Conservation (phyloP, 768 basidiomycete genomes). For the Termitomyces sp. region DNA sequence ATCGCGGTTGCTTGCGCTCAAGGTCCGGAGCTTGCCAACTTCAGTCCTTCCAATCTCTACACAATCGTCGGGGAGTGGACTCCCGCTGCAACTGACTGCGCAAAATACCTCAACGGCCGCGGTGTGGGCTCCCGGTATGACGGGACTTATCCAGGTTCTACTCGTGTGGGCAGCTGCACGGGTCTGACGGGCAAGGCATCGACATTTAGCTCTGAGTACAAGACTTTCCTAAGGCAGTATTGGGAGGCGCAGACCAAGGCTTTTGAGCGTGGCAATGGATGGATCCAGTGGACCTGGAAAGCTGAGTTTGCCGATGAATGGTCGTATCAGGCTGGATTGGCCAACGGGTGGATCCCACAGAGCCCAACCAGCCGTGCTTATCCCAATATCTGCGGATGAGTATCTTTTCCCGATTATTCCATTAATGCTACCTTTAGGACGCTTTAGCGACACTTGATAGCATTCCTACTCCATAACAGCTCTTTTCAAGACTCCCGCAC, state of each 20-base stretch:
- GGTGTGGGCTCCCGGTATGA: constrained; percentile 65
- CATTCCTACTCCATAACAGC: not conserved
- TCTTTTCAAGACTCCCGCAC: not conserved
- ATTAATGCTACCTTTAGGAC: not conserved
- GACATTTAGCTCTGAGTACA: constrained; percentile 72
- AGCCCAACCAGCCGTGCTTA: constrained; percentile 45
- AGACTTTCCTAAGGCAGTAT: constrained; percentile 73
- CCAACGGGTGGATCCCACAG: constrained; percentile 81
- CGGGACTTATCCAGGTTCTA: constrained; percentile 61
- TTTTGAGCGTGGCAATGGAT: constrained; percentile 64
- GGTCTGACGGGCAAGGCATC: constrained; percentile 71
- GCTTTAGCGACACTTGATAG: not conserved
- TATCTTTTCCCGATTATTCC: not conserved
- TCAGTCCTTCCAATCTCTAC: constrained; percentile 59
- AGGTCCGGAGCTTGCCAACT: constrained; percentile 36
- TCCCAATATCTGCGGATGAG: constrained; percentile 59
- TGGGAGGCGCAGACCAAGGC: constrained; percentile 85
- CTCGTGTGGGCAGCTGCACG: constrained; percentile 67
- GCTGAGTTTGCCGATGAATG: constrained; percentile 82
- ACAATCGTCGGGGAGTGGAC: constrained; percentile 88
- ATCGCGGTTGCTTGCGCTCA: constrained; percentile 55
- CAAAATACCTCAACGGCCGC: constrained; percentile 81
- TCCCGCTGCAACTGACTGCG: constrained; percentile 72
- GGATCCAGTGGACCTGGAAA: constrained; percentile 87
- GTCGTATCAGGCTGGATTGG: constrained; percentile 81